A percentile compares a stretch with the other conserved stretches of the same genome.
Evolutionary conservation across 768 basidiomycete genomes (phyloP).

Genomic region (Suillus subluteus): DNA sequence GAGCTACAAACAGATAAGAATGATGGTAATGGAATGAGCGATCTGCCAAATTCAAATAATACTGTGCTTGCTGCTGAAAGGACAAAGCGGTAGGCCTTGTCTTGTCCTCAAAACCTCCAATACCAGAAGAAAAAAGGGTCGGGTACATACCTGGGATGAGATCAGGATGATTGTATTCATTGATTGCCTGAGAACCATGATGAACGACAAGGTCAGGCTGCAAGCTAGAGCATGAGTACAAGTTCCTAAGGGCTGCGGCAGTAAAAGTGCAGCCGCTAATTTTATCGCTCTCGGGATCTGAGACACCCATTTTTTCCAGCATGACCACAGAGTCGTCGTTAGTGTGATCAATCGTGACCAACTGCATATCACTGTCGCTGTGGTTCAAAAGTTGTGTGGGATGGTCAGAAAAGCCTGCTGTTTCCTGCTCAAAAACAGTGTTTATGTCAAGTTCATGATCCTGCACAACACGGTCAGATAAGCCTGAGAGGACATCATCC

Average conservation of each 20-base stretch:
- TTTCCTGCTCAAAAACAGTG: constrained; percentile 28
- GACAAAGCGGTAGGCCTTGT: constrained; percentile 13
- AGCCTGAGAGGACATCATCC: background rate
- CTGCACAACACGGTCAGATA: constrained; percentile 18
- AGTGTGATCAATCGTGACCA: no score
- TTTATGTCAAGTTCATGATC: constrained; percentile 14
- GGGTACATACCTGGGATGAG: constrained; percentile 35
- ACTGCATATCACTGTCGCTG: no score
- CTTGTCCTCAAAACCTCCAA: constrained; percentile 33
- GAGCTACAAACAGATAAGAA: constrained; percentile 29
- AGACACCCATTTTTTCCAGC: no score
- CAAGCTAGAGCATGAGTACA: constrained; percentile 7
- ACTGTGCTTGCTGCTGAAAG: constrained; percentile 27
- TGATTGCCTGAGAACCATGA: constrained; percentile 19
- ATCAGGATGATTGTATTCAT: constrained; percentile 34
- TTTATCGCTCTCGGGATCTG: no score
- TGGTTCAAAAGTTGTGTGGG: constrained; percentile 8
- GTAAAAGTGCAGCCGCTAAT: constrained; percentile 21
- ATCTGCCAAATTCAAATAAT: constrained; percentile 26
- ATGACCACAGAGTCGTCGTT: no score
- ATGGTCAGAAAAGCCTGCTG: constrained; percentile 31
- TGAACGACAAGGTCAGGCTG: constrained; percentile 28
- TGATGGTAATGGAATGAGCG: constrained; percentile 27
- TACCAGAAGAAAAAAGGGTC: constrained; percentile 33
- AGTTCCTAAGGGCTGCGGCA: constrained; percentile 26